A percentile compares a stretch with the other conserved stretches of the same genome.
These are phyloP conservation scores for Cyclospora cayetanensis DNA, from an alignment of 169 alveolate species.

Conservation along the genomic window DNA sequence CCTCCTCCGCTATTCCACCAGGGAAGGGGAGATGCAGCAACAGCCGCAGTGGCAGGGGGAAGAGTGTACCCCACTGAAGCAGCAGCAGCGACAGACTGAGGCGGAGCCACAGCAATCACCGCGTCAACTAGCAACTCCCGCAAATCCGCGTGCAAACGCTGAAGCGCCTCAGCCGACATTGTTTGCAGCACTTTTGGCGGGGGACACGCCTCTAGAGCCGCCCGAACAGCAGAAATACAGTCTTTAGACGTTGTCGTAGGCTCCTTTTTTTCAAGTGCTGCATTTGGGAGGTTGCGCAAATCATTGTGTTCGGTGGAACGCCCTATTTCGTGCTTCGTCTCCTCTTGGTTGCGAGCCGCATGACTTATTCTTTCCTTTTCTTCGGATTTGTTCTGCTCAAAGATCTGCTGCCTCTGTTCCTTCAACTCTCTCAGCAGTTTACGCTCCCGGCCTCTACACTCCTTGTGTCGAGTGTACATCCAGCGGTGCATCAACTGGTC, in stretches of 20 bases:
- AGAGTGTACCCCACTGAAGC: slow-evolving; percentile 43
- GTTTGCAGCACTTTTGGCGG: background rate
- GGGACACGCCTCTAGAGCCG: slow-evolving; percentile 28
- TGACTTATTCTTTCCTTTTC: background rate
- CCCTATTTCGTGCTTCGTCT: background rate
- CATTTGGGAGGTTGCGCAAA: background rate
- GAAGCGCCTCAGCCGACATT: slow-evolving; percentile 11
- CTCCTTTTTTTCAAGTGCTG: background rate
- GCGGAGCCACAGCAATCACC: slow-evolving; percentile 42
- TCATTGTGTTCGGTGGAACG: background rate
- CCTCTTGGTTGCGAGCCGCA: background rate
- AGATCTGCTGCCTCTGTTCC: background rate
- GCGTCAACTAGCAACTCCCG: slow-evolving; percentile 35
- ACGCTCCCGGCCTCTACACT: background rate
- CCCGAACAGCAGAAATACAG: slow-evolving; percentile 8
- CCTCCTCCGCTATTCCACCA: slow-evolving; percentile 67
- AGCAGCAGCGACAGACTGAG: slow-evolving; percentile 38
- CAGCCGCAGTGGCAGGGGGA: slow-evolving; percentile 60
- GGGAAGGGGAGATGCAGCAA: slow-evolving; percentile 66
- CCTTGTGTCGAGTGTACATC: slow-evolving; percentile 6
- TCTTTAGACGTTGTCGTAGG: background rate
- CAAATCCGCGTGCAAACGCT: background rate
- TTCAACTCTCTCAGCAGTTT: background rate
- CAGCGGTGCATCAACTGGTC: slow-evolving; percentile 68
- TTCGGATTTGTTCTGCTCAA: background rate